Evolutionary conservation across 192 early-diverging fungal genomes (phyloP).

Genomic region (Umbelopsis ramanniana): DNA sequence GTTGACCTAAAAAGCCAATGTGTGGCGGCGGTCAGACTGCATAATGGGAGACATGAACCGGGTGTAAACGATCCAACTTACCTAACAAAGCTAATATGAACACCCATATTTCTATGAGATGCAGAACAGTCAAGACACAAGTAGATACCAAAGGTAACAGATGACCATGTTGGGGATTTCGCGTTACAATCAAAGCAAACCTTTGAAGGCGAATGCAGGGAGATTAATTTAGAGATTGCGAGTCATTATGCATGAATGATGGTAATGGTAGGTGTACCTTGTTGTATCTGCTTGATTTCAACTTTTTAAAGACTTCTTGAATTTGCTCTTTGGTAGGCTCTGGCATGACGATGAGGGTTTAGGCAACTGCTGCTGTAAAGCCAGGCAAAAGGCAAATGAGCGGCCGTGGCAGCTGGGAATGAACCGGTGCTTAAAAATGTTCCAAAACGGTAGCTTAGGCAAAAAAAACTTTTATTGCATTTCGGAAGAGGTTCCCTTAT

Average conservation of each 20-base stretch:
- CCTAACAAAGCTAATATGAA: conserved; percentile 97
- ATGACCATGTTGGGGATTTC: conserved; percentile 96
- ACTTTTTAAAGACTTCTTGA: conserved; percentile 52
- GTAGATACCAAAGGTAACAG: conserved; percentile 93
- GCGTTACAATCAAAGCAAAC: conserved; percentile 94
- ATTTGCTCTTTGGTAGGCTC: conserved; percentile 51
- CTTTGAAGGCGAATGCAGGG: conserved; percentile 36
- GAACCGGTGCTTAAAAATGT: background rate
- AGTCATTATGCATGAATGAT: background rate
- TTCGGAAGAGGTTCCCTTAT: too few species aligned
- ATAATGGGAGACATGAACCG: background rate
- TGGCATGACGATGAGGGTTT: background rate
- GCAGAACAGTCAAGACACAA: conserved; percentile 96
- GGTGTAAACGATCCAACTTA: conserved; percentile 32
- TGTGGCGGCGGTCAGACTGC: background rate
- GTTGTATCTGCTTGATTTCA: conserved; percentile 54
- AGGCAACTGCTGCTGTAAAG: background rate
- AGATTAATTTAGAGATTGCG: background rate
- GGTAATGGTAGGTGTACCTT: conserved; percentile 40
- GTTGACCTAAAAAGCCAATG: conserved; percentile 65
- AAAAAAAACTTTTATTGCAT: background rate
- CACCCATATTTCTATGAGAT: conserved; percentile 95
- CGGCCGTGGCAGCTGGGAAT: background rate
- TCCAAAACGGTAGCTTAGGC: background rate
- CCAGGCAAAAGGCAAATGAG: background rate